Evolutionary conservation across 768 basidiomycete genomes (phyloP), one percentile per base, ranked within the genome.

Genomic region (Suillus hirtellus): DNA sequence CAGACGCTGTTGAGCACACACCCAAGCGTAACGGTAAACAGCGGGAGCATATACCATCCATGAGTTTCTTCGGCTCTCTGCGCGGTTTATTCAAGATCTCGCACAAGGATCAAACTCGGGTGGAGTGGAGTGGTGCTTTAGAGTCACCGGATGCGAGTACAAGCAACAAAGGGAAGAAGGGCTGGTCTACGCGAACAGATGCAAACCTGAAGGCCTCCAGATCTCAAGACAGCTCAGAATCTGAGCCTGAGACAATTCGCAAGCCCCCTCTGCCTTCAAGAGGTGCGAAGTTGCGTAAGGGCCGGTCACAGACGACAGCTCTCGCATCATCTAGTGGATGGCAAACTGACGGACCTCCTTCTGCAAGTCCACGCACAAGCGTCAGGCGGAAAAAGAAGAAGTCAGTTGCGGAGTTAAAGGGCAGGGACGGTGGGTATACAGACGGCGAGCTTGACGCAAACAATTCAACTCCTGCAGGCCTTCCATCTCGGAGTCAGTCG

Each of bases 181-280:
- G 67, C 4, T 76, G 75, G 75, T 68, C 72, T n/a, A 72, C 74
- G 19, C 60, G 73, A 38, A 74, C 73, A 52, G 74, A 74, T 43
- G 66, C 66, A 3, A 35, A 69, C 55, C 50, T 73, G 54, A 64
- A 59, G 38, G 61, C 58, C 21, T 24, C 40, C 19, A 42, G 60
- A 15, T 38, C 59, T 14, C 46, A 14, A 1, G 53, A 61, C 14
- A 61, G 65, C 38, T 71, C 68, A 4, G 74, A 73, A 27, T 62
- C 64, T 2, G 72, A 73, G 11, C 34, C 19, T 10, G 58, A 58
- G 3, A 38, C 38, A 6, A 34, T 10, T 35, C 37, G 15, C 17
- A 38, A 46, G 24, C 14, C 58, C 34, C 35, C 40, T 5, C 49
- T 6, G 46, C 49, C 59, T 46, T 44, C 44, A 49, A 38, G 58